Evolutionary conservation across 306 rosid genomes (phyloP).

Genomic region (Cercis canadensis): DNA sequence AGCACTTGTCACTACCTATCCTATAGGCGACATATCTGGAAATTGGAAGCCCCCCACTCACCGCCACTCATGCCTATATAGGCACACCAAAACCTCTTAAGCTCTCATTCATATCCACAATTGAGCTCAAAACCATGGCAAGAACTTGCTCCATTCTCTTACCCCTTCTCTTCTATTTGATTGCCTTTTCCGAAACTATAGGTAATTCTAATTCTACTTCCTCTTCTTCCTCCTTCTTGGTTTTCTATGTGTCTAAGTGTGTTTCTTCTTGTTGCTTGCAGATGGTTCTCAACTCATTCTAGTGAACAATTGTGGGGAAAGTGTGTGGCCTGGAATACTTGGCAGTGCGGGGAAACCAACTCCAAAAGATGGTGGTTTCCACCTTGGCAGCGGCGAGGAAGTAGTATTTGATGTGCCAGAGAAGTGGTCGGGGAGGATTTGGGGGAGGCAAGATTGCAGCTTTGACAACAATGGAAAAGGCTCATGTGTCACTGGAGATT

Average conservation of each 20-base stretch:
- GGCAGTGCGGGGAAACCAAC: slow-evolving; percentile 81
- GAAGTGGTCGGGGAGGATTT: slow-evolving; percentile 95
- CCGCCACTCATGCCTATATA: slow-evolving; percentile 34
- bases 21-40: slow-evolving; percentile 34
- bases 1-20: slow-evolving; percentile 41
- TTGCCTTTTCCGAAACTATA: slow-evolving; percentile 42
- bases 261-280: slow-evolving; percentile 39
- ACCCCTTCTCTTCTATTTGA: slow-evolving; percentile 41
- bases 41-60: slow-evolving; percentile 28
- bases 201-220: slow-evolving; percentile 43
- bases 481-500: slow-evolving; percentile 76
- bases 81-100: background rate
- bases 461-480: slow-evolving; percentile 74
- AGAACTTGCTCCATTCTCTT: slow-evolving; percentile 41
- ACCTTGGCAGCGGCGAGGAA: slow-evolving; percentile 82
- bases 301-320: slow-evolving; percentile 86
- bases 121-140: slow-evolving; percentile 42
- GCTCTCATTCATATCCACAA: too few relatives aligned
- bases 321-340: slow-evolving; percentile 93
- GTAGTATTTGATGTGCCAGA: slow-evolving; percentile 64
- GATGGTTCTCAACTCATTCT: slow-evolving; percentile 86
- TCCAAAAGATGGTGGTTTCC: slow-evolving; percentile 81
- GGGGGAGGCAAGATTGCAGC: slow-evolving; percentile 91
- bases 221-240: slow-evolving; percentile 9
- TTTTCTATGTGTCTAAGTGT: slow-evolving; percentile 23